phyloP scores from a whole-genome alignment of 1,284 basidiomycete species.

The Moesziomyces globuligerus region DNA sequence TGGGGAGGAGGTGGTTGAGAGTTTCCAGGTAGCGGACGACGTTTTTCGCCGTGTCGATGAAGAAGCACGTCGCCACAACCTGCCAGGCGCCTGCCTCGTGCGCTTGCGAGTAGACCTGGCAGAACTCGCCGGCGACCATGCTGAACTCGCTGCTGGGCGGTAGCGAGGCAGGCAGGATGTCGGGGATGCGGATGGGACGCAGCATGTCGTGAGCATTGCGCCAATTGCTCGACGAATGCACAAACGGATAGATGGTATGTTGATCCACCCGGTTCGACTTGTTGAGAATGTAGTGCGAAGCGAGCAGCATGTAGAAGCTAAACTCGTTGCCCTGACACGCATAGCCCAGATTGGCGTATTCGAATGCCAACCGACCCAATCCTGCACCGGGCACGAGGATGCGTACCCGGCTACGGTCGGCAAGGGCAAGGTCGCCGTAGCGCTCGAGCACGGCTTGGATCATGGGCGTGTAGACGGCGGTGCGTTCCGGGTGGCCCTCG shows the following conservation, averaged over 20 bases:
- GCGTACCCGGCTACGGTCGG: conserved; percentile 33
- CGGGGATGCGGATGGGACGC: conserved; percentile 55
- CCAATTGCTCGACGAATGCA: conserved; percentile 65
- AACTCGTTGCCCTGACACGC: conserved; percentile 66
- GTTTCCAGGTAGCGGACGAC: conserved; percentile 62
- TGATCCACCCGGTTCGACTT: conserved; percentile 41
- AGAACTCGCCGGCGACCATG: conserved; percentile 66
- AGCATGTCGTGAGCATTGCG: conserved; percentile 56
- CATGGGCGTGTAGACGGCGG: conserved; percentile 56
- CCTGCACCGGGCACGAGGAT: conserved; percentile 65
- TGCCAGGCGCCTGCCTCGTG: conserved; percentile 82
- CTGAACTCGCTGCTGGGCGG: conserved; percentile 60
- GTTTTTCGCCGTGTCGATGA: conserved; percentile 83
- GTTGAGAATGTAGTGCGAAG: conserved; percentile 66
- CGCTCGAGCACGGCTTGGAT: conserved; percentile 46
- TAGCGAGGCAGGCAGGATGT: conserved; percentile 56
- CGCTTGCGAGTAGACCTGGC: conserved; percentile 68
- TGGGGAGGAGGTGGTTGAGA: conserved; percentile 58
- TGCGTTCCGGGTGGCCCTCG: conserved; percentile 51
- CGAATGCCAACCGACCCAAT: conserved; percentile 61
- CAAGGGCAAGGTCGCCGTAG: conserved; percentile 26
- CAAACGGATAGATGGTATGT: conserved; percentile 61
- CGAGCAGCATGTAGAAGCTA: conserved; percentile 65
- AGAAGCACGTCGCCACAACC: conserved; percentile 93
- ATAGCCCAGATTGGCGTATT: conserved; percentile 58